Conservation (phyloP, 331 rosid genomes). For the Rhamnella rubrinervis region DNA sequence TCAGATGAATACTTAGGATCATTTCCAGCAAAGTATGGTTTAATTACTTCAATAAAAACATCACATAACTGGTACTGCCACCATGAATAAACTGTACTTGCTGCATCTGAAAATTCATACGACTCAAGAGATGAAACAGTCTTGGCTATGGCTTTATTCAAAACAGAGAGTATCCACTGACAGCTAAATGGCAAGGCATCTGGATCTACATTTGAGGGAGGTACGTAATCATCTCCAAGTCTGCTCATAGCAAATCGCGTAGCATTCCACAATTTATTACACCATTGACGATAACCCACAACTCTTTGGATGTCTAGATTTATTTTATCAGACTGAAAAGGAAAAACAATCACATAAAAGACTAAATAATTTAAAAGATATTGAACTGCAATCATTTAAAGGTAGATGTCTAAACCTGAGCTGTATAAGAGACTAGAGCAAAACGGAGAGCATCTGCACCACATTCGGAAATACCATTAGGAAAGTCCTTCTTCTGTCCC, state of each 20-base stretch:
- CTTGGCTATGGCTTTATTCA: constrained; percentile 69
- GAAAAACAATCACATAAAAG: constrained; percentile 12
- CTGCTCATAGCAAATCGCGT: constrained; percentile 86
- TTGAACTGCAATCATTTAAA: background rate
- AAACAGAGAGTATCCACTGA: constrained; percentile 81
- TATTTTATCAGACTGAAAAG: constrained; percentile 86
- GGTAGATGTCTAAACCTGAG: constrained; percentile 60
- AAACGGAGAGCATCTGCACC: constrained; percentile 97
- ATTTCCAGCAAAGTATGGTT: constrained; percentile 76
- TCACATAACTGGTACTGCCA: constrained; percentile 98
- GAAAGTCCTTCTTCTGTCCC: constrained; percentile 89
- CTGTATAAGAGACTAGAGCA: constrained; percentile 87
- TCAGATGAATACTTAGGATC: constrained; percentile 52
- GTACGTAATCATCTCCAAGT: constrained; percentile 83
- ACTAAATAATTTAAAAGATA: background rate
- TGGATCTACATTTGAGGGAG: constrained; percentile 51
- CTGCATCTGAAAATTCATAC: constrained; percentile 75
- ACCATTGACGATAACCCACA: constrained; percentile 93
- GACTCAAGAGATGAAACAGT: constrained; percentile 55
- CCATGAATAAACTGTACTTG: constrained; percentile 78
- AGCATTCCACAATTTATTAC: constrained; percentile 95
- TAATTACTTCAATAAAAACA: constrained; percentile 87
- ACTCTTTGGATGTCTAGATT: constrained; percentile 91
- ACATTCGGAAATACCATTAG: constrained; percentile 85
- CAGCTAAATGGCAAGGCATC: constrained; percentile 84